Conservation (phyloP, 1,284 basidiomycete genomes). For the Mycena citricolor region DNA sequence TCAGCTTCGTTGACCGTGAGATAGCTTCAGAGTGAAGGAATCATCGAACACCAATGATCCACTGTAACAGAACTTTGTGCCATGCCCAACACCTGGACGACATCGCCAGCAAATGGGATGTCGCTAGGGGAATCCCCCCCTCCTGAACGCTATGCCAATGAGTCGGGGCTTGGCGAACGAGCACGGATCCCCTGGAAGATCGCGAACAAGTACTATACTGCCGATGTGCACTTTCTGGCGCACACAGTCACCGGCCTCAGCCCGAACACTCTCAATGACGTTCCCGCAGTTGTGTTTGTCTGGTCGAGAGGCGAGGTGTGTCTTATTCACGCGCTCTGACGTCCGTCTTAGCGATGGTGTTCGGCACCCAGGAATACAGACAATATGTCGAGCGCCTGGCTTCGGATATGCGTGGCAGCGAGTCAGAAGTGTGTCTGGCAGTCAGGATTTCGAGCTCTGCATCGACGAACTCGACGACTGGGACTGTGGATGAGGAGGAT, state of each 20-base stretch:
- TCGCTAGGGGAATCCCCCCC: neutral
- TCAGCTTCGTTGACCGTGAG: slow-evolving; percentile 45
- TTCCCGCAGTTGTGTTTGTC: slow-evolving; percentile 71
- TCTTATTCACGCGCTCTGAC: slow-evolving; percentile 21
- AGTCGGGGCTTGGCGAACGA: slow-evolving; percentile 17
- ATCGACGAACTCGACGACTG: slow-evolving; percentile 13
- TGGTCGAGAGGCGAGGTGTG: slow-evolving; percentile 67
- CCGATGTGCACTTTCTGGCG: slow-evolving; percentile 69
- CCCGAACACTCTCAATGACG: slow-evolving; percentile 38
- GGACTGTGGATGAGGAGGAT: slow-evolving; percentile 39
- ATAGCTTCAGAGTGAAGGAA: slow-evolving; percentile 15
- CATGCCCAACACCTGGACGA: neutral
- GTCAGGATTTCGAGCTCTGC: slow-evolving; percentile 44
- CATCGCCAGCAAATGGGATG: no score
- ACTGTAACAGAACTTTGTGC: neutral
- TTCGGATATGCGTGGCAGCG: slow-evolving; percentile 44
- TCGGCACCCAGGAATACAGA: slow-evolving; percentile 43
- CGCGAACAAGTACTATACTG: slow-evolving; percentile 83
- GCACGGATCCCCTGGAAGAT: slow-evolving; percentile 69
- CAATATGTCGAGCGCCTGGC: slow-evolving; percentile 53
- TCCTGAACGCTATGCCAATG: slow-evolving; percentile 5
- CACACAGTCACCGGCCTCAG: slow-evolving; percentile 42
- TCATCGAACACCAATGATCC: neutral
- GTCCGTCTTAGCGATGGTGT: slow-evolving; percentile 7
- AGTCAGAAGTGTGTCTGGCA: slow-evolving; percentile 71